Percentiles rank a stretch among this genome's conserved stretches.
Evolutionary conservation across 225 moss, liverwort and hornwort species (phyloP).

Genomic region (Marchantia paleacea): DNA sequence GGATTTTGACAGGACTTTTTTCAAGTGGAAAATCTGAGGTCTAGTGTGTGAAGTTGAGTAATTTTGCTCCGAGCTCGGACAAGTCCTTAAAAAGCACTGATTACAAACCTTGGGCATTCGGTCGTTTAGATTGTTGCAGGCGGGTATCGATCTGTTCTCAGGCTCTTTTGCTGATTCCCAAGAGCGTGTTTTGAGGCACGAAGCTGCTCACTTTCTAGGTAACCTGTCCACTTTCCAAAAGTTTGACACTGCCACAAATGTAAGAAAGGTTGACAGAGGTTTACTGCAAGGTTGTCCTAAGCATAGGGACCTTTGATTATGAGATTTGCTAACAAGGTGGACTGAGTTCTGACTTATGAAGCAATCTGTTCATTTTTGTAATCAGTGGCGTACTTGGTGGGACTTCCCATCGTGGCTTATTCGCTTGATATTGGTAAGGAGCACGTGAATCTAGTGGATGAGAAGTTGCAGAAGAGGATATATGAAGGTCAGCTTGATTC

Average conservation of each 20-base stretch:
- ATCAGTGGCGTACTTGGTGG: constrained; percentile 76
- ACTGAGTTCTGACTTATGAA: neutral
- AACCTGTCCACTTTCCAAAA: neutral
- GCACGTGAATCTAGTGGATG: constrained; percentile 84
- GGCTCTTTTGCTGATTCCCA: constrained; percentile 63
- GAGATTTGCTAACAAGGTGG: too few relatives aligned
- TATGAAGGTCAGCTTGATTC: constrained; percentile 68
- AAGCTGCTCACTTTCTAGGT: constrained; percentile 91
- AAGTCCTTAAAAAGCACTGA: too few relatives aligned
- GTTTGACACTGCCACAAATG: too few relatives aligned
- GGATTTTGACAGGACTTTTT: too few relatives aligned
- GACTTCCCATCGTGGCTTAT: constrained; percentile 78
- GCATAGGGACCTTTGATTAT: too few relatives aligned
- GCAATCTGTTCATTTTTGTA: neutral
- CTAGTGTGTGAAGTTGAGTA: too few relatives aligned
- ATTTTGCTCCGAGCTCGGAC: too few relatives aligned
- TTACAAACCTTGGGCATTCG: too few relatives aligned
- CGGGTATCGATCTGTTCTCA: constrained; percentile 69
- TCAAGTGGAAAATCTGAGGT: too few relatives aligned
- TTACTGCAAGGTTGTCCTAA: too few relatives aligned
- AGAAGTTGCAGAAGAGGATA: constrained; percentile 72
- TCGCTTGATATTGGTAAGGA: constrained; percentile 91
- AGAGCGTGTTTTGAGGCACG: constrained; percentile 79
- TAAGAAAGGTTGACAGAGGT: too few relatives aligned
- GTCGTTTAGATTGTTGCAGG: constrained; percentile 55